A percentile compares a stretch with the other conserved stretches of the same genome.
phyloP scores from a whole-genome alignment of 2,329 filamentous ascomycete species.

The Hypoxylon sp. region DNA sequence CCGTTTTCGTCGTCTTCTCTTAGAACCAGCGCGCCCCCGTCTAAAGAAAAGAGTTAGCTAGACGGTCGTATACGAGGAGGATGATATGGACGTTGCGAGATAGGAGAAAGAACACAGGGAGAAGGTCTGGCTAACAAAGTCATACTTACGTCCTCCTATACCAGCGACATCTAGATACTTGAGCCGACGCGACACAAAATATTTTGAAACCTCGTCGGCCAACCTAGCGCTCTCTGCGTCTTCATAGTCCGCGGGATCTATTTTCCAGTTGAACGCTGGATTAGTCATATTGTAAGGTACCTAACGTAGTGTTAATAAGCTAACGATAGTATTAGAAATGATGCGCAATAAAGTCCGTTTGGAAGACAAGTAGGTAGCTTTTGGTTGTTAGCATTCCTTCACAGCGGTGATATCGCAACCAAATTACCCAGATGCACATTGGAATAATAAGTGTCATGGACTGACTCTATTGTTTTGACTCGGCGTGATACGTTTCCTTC shows the following conservation, averaged over 20 bases:
- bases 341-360: background rate
- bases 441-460: background rate
- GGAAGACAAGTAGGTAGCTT: background rate
- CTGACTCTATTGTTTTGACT: background rate
- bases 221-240: background rate
- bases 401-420: background rate
- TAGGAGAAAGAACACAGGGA: background rate
- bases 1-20: background rate
- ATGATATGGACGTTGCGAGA: background rate
- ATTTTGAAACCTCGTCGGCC: slow-evolving; percentile 5
- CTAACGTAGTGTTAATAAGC: background rate
- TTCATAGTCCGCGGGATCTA: background rate
- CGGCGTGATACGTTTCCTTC: background rate
- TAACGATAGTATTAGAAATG: background rate
- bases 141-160: slow-evolving; percentile 28
- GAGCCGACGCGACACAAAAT: slow-evolving; percentile 12
- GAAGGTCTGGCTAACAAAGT: background rate
- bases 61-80: background rate
- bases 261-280: no score
- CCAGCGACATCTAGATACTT: slow-evolving; percentile 21
- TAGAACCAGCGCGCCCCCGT: slow-evolving; percentile 30
- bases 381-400: background rate
- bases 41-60: slow-evolving; percentile 4
- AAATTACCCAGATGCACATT: background rate
- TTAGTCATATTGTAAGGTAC: no score